Evolutionary conservation across 805 yeast species (phyloP).

Genomic region (Wickerhamiella kazuoi): DNA sequence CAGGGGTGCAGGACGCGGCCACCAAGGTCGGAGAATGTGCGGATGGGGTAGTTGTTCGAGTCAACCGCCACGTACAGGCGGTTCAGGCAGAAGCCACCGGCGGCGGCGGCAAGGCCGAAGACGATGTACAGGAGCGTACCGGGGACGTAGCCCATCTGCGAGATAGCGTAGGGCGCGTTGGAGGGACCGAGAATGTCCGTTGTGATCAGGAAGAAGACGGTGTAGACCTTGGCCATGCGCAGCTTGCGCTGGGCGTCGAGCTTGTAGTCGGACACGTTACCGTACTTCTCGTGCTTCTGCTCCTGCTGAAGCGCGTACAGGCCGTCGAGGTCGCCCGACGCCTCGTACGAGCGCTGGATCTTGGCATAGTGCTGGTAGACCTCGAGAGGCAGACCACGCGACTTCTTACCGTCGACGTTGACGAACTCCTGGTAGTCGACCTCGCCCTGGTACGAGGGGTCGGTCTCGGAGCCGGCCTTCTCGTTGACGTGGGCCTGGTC

Average conservation of each 20-base stretch:
- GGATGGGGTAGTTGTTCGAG: conserved; percentile 28
- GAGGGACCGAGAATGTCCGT: conserved; percentile 33
- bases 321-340: neutral
- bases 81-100: conserved; percentile 27
- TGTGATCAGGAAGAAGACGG: too few relatives aligned
- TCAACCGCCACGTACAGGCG: conserved; percentile 23
- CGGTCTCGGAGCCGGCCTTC: too few relatives aligned
- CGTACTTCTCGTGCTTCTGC: too few relatives aligned
- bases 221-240: conserved; percentile 27
- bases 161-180: conserved; percentile 29
- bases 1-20: conserved; percentile 25
- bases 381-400: neutral
- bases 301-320: neutral
- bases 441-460: too few relatives aligned
- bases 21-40: conserved; percentile 27
- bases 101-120: conserved; percentile 27
- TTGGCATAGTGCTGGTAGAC: neutral
- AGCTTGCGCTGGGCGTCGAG: too few relatives aligned
- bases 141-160: too few relatives aligned
- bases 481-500: too few relatives aligned
- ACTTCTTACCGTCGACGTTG: too few relatives aligned
- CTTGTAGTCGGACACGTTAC: neutral
- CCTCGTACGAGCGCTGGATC: neutral
- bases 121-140: conserved; percentile 27
- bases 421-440: too few relatives aligned